phyloP scores from a whole-genome alignment of 805 yeast species.

The Starmera dryadoides region DNA sequence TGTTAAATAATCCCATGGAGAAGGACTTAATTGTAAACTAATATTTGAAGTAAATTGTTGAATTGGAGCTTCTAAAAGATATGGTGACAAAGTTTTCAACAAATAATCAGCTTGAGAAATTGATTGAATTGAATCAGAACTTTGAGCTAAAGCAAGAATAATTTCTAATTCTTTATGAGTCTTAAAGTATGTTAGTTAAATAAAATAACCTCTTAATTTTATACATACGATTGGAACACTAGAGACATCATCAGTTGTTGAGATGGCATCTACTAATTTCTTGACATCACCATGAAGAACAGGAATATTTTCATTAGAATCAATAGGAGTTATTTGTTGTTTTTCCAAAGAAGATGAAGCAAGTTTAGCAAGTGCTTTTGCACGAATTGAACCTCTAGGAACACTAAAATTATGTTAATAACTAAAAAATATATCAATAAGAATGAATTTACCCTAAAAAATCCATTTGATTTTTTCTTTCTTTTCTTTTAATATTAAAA shows the following conservation, averaged over 20 bases:
- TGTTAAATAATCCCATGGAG: conserved; percentile 34
- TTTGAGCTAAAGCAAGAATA: conserved; percentile 35
- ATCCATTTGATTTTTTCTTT: too few species aligned
- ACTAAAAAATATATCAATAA: too few species aligned
- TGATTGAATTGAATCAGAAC: conserved; percentile 28
- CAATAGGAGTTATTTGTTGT: not conserved
- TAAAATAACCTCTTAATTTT: not conserved
- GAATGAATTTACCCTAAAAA: conserved; percentile 13
- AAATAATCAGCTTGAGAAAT: conserved; percentile 29
- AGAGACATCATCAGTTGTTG: conserved; percentile 9
- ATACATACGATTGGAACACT: conserved; percentile 12
- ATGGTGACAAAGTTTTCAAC: conserved; percentile 35
- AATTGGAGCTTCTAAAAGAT: conserved; percentile 42
- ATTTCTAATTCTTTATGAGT: conserved; percentile 48
- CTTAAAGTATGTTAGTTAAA: not conserved
- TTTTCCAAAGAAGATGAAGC: conserved; percentile 10
- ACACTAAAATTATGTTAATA: conserved; percentile 8
- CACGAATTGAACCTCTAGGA: conserved; percentile 19
- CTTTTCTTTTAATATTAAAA: too few species aligned
- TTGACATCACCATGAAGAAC: conserved; percentile 12
- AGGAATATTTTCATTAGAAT: not conserved
- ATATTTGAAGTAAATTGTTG: conserved; percentile 38
- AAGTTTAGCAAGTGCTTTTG: conserved; percentile 18
- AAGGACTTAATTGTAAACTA: conserved; percentile 25
- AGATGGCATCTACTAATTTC: conserved; percentile 12